Conservation (phyloP, 73 alveolate species). For the Paramecium octaurelia region DNA sequence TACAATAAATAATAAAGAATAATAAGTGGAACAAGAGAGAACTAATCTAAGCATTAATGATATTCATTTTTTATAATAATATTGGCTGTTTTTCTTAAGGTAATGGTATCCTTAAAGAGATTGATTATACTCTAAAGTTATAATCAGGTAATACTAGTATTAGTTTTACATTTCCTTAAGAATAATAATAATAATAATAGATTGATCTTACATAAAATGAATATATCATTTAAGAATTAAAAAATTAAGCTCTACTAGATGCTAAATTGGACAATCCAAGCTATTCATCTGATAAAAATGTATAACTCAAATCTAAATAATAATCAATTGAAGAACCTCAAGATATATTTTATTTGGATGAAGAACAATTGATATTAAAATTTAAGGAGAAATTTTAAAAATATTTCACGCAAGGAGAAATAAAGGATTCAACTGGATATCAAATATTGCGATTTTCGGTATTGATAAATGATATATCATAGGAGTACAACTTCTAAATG, state of each 20-base stretch:
- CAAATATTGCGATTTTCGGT: not conserved
- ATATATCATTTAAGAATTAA: not conserved
- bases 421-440: not conserved
- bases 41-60: not conserved
- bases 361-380: not conserved
- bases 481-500: conserved; percentile 7
- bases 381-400: not conserved
- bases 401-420: not conserved
- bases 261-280: not conserved
- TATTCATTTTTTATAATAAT: not conserved
- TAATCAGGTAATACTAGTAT: conserved; percentile 19
- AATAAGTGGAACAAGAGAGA: not conserved
- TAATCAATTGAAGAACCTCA: not conserved
- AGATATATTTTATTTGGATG: not conserved
- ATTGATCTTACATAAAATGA: not conserved
- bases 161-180: not conserved
- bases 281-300: not conserved
- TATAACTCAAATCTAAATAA: not conserved
- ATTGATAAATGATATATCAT: not conserved
- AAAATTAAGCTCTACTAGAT: not conserved
- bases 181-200: not conserved
- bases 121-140: not conserved
- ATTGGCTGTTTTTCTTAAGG: conserved; percentile 25
- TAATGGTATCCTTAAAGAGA: conserved; percentile 8
- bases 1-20: not conserved